Percentiles rank a stretch among this genome's conserved stretches.
Evolutionary conservation across 768 basidiomycete species (phyloP).

Genomic region (Termitomyces sp.): DNA sequence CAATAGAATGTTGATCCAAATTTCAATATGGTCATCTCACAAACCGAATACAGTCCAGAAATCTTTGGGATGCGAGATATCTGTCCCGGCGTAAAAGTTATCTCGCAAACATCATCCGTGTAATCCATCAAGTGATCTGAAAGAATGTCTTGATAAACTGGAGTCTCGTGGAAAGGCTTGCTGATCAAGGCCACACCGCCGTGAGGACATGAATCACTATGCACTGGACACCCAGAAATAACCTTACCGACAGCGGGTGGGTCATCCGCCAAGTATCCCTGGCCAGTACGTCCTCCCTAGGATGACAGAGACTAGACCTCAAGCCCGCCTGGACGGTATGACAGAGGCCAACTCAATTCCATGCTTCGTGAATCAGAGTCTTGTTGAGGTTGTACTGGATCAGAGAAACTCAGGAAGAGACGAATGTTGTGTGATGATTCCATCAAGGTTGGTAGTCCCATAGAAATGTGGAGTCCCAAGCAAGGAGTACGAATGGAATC

Average conservation of each 20-base stretch:
- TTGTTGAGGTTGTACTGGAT: constrained; percentile 17
- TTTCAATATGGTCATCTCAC: not conserved
- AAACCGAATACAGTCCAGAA: not conserved
- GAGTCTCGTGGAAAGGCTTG: not conserved
- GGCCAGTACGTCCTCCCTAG: not conserved
- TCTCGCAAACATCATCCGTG: constrained; percentile 35
- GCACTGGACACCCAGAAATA: not conserved
- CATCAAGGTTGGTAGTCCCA: not conserved
- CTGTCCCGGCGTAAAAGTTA: not conserved
- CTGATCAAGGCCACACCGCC: no score
- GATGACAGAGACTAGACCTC: not conserved
- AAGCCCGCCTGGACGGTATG: constrained; percentile 39
- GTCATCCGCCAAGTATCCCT: not conserved
- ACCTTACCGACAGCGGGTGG: not conserved
- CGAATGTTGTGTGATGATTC: not conserved
- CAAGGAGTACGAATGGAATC: not conserved
- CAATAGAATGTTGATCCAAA: no score
- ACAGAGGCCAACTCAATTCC: no score
- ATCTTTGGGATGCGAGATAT: not conserved
- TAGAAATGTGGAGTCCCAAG: not conserved
- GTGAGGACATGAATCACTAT: not conserved
- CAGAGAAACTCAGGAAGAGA: not conserved
- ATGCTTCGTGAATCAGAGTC: constrained; percentile 39
- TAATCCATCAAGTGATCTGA: constrained; percentile 32
- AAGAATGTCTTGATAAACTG: not conserved